Base-by-base conservation (phyloP, 2,329 filamentous ascomycete species). In the Coleophoma crateriformis region DNA sequence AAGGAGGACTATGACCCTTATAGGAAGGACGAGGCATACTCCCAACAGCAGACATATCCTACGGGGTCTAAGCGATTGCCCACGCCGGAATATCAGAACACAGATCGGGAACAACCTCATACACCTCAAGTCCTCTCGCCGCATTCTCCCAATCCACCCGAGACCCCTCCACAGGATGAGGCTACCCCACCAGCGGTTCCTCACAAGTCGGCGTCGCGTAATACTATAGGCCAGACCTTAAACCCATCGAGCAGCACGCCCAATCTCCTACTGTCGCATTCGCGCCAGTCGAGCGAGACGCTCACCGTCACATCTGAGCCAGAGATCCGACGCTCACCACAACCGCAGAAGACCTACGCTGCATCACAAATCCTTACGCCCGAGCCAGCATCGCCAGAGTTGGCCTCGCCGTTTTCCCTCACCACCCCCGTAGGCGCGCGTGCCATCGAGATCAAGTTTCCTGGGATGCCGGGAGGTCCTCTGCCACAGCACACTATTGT, bases 241-340 rank as follows among this genome's bases (percentile, higher is more conserved):
- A 44, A 39, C 32, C 39, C 34, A 34, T 45, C 46, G 17, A 17
- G 48, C 47, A 50, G 48, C 35, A 43, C 35, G 41, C 50, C 49
- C 14, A 50, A 48, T 34, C 48, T 54, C 20, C 49, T 56, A 32
- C 22, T 19, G 15, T 45, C 51, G 7, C 54, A 59, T 33, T 57
- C 59, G 34, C 54, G 57, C 15, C 49, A 57, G 6, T 44, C 53
- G n/a, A 61, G 56, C 40, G 58, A 60, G 37, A 59, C 61, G 2
- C 52, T 63, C 15, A 62, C 57, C 15, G 58, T 63, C 47, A 58
- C 57, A 14, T 61, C 59, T 20, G 55, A 59, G 32, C 47, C 57
- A 22, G 17, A 34, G 17, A 44, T 52, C 12, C 49, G 55, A 47
- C 53, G 49, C 5, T 61, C 56, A n/a, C 61, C 60, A 7, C 58